These are phyloP conservation scores for Penicillium psychrosexuale DNA, from an alignment of 2,329 filamentous ascomycete genomes.

Conservation along the genomic window DNA sequence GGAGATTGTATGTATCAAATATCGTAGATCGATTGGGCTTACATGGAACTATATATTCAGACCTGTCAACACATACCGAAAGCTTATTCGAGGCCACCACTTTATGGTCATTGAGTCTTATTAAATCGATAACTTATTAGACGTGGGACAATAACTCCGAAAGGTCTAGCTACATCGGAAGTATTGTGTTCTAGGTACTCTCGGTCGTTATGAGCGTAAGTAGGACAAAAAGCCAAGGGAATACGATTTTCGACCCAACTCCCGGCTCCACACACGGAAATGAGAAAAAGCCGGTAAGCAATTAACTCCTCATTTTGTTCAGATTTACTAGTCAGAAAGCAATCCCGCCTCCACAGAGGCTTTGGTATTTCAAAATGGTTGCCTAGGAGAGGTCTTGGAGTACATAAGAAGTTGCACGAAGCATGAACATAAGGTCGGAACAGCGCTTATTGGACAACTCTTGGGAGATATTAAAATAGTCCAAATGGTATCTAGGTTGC, in stretches of 20 bases:
- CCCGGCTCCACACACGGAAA: constrained; percentile 1
- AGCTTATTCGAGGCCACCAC: neutral
- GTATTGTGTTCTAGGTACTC: constrained; percentile 2
- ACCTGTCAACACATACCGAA: too few species aligned
- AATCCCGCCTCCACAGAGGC: neutral
- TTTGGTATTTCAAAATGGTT: neutral
- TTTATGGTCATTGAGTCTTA: neutral
- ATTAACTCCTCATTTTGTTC: neutral
- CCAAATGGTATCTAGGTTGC: neutral
- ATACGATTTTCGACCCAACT: constrained; percentile 11
- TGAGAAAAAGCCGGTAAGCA: neutral
- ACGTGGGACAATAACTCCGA: neutral
- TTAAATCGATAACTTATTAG: neutral
- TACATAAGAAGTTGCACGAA: constrained; percentile 8
- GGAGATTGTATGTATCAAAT: neutral
- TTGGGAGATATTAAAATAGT: constrained; percentile 11
- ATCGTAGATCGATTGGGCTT: neutral
- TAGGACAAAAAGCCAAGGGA: constrained; percentile 19
- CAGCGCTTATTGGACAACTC: constrained; percentile 12
- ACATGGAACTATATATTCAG: neutral
- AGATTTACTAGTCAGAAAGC: neutral
- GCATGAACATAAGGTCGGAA: constrained; percentile 13
- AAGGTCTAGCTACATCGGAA: constrained; percentile 14
- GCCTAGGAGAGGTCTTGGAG: neutral
- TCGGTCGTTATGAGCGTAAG: constrained; percentile 6